Conservation (phyloP, 2,329 filamentous ascomycete genomes). For the Colletotrichum sp. region DNA sequence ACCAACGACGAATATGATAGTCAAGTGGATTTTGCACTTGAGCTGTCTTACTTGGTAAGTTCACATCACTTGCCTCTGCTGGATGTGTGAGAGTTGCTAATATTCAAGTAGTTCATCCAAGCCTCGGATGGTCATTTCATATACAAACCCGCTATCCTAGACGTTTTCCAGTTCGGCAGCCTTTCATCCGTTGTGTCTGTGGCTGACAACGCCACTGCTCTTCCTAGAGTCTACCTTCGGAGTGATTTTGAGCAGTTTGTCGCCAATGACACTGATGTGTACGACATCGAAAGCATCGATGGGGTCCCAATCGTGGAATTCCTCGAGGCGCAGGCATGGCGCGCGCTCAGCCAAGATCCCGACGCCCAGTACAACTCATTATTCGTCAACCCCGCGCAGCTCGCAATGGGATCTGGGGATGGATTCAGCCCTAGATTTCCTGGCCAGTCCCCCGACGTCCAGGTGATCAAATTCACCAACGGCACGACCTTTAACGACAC, state of each 20-base stretch:
- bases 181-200: constrained; percentile 14
- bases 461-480: constrained; percentile 13
- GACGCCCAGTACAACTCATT: constrained; percentile 24
- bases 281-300: constrained; percentile 22
- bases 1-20: constrained; percentile 6
- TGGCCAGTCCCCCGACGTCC: not conserved
- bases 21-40: constrained; percentile 17
- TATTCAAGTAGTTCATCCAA: not conserved
- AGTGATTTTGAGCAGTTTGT: not conserved
- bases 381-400: not conserved
- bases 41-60: constrained; percentile 11
- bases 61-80: not conserved
- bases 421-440: not conserved
- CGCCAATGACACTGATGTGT: constrained; percentile 4
- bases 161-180: constrained; percentile 4
- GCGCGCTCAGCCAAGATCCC: constrained; percentile 20
- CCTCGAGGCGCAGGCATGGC: constrained; percentile 1
- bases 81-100: not conserved
- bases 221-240: constrained; percentile 8
- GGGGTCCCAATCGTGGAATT: not conserved
- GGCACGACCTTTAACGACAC: not conserved
- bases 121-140: not conserved
- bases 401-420: not conserved
- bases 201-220: constrained; percentile 1
- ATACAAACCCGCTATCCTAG: constrained; percentile 16